Percentiles rank a stretch among this genome's conserved stretches.
These are phyloP conservation scores for Alnus glutinosa DNA, from an alignment of 306 rosid species.

Conservation along the genomic window DNA sequence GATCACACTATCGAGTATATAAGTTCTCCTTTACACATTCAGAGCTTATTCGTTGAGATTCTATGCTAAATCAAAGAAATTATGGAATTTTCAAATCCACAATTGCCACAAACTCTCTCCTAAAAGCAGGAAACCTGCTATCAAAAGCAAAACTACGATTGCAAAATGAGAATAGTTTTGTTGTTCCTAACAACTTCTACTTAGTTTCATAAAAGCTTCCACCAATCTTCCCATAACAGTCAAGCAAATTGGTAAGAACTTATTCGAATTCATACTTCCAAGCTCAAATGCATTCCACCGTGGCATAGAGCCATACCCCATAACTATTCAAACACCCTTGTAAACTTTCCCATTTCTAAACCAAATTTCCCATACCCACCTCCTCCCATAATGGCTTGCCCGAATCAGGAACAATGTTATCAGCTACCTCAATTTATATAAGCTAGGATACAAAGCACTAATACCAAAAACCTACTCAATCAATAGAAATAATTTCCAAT, in stretches of 20 bases:
- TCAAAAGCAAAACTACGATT: background rate
- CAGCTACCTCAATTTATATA: background rate
- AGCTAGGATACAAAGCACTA: background rate
- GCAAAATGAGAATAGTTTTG: background rate
- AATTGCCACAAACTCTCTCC: too few relatives aligned
- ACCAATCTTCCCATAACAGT: background rate
- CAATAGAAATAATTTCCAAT: background rate
- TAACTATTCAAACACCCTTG: background rate
- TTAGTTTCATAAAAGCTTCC: background rate
- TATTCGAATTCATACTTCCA: background rate
- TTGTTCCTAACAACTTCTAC: background rate
- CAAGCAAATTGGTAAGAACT: background rate
- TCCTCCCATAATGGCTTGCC: background rate
- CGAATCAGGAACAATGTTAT: background rate
- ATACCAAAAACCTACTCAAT: constrained; percentile 6
- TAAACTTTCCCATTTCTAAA: constrained; percentile 13
- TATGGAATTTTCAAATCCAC: too few relatives aligned
- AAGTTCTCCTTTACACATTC: background rate
- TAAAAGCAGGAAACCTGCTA: background rate
- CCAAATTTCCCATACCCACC: background rate
- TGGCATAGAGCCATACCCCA: background rate
- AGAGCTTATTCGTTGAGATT: background rate
- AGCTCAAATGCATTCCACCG: background rate
- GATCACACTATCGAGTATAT: background rate
- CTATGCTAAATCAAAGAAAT: background rate